A percentile compares a stretch with the other conserved stretches of the same genome.
Conservation (phyloP, 495 filamentous ascomycete genomes). For the Platismatia glauca region DNA sequence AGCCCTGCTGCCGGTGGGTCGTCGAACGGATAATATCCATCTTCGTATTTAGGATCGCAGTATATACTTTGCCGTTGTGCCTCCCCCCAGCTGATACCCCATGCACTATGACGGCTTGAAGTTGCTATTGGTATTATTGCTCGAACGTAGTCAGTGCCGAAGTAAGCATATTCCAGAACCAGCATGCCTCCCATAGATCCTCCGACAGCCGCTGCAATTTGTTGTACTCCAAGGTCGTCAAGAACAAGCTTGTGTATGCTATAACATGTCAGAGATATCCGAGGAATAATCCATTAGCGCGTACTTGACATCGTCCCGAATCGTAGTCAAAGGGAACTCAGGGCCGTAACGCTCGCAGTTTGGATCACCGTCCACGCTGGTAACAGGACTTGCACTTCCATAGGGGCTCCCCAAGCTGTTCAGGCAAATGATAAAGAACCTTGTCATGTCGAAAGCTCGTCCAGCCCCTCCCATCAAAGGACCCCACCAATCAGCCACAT, state of each 20-base stretch:
- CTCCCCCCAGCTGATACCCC: conserved; percentile 98
- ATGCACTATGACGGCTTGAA: conserved; percentile 90
- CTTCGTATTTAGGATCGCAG: conserved; percentile 94
- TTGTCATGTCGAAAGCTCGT: conserved; percentile 81
- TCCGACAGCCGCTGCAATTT: conserved; percentile 82
- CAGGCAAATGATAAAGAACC: conserved; percentile 91
- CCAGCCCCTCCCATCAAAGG: conserved; percentile 83
- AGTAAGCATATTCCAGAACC: conserved; percentile 91
- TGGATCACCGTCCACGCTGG: conserved; percentile 69
- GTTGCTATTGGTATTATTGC: conserved; percentile 91
- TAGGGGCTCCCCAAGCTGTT: conserved; percentile 97
- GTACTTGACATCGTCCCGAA: conserved; percentile 91
- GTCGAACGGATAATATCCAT: conserved; percentile 82
- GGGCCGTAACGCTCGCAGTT: conserved; percentile 76
- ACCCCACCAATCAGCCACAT: conserved; percentile 98
- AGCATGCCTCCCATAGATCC: conserved; percentile 99
- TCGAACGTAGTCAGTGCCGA: conserved; percentile 88
- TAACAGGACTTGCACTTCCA: conserved; percentile 91
- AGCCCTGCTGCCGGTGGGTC: conserved; percentile 80
- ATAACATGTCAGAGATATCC: conserved; percentile 22
- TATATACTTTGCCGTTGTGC: conserved; percentile 97
- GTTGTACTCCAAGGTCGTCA: conserved; percentile 77
- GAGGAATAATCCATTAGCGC: conserved; percentile 20
- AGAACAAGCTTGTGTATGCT: conserved; percentile 87
- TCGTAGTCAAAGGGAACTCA: conserved; percentile 91